These are phyloP conservation scores for Pythium pyrilobum DNA, from an alignment of 352 stramenopile species.

Conservation along the genomic window DNA sequence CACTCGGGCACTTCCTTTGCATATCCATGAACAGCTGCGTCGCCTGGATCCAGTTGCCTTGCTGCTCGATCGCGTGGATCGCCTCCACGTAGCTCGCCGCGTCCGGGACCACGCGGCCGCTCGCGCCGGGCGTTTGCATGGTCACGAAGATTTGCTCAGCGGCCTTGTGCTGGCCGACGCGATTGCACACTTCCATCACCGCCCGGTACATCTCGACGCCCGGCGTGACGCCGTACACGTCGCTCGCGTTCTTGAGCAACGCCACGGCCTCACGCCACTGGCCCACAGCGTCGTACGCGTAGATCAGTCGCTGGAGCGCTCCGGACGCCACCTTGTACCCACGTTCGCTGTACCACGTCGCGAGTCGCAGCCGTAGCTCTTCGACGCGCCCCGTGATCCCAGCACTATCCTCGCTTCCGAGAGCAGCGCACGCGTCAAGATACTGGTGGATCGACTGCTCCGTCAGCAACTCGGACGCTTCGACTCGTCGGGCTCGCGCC, in stretches of 20 bases:
- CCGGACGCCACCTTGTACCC: conserved; percentile 13
- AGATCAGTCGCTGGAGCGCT: conserved; percentile 39
- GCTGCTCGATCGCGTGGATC: conserved; percentile 65
- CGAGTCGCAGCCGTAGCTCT: conserved; percentile 27
- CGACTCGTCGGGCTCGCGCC: not conserved
- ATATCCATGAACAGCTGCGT: conserved; percentile 75
- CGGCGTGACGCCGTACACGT: conserved; percentile 34
- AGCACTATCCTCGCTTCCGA: not conserved
- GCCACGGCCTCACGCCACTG: conserved; percentile 44
- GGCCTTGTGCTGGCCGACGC: conserved; percentile 35
- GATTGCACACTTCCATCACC: conserved; percentile 69
- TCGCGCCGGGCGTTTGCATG: conserved; percentile 42
- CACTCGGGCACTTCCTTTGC: conserved; percentile 42
- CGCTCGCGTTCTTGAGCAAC: conserved; percentile 39
- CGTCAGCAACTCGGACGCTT: conserved; percentile 4
- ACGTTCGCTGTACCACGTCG: conserved; percentile 29
- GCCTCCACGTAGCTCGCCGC: conserved; percentile 66
- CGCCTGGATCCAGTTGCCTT: conserved; percentile 56
- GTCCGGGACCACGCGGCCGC: conserved; percentile 20
- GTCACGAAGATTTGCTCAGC: conserved; percentile 63
- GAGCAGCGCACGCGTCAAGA: conserved; percentile 8
- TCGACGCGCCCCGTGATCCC: conserved; percentile 9
- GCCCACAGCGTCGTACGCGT: conserved; percentile 36
- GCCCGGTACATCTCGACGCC: conserved; percentile 43
- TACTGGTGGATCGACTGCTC: conserved; percentile 10